phyloP scores from a whole-genome alignment of 352 stramenopile genomes.

The Pseudoperonospora humuli region DNA sequence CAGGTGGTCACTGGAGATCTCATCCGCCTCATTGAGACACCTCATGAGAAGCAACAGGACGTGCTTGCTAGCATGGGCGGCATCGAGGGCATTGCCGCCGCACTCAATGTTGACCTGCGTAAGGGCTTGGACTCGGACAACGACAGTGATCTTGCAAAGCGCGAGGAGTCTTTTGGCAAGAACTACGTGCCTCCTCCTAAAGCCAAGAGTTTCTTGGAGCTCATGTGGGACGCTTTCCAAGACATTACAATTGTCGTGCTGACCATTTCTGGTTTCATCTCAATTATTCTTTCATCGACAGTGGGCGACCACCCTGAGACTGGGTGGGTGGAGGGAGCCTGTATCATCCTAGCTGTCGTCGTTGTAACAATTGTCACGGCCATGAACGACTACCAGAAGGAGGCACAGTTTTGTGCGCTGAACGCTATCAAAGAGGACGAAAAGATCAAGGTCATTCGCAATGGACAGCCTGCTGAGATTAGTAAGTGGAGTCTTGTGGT shows the following conservation, averaged over 20 bases:
- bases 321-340: constrained; percentile 83
- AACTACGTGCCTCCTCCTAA: constrained; percentile 56
- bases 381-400: constrained; percentile 88
- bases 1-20: constrained; percentile 48
- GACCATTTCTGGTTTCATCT: constrained; percentile 76
- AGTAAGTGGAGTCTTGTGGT: constrained; percentile 80
- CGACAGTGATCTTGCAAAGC: constrained; percentile 23
- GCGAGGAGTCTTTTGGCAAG: constrained; percentile 44
- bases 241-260: constrained; percentile 88
- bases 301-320: constrained; percentile 47
- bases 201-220: constrained; percentile 51
- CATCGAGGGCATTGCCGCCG: constrained; percentile 37
- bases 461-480: constrained; percentile 46
- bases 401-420: constrained; percentile 81
- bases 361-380: constrained; percentile 85
- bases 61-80: constrained; percentile 36
- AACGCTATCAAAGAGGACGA: constrained; percentile 75
- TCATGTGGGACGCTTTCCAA: constrained; percentile 87
- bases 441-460: constrained; percentile 70
- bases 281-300: constrained; percentile 55
- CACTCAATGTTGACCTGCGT: constrained; percentile 36
- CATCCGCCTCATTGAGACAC: constrained; percentile 58
- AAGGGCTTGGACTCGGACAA: constrained; percentile 43
- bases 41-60: constrained; percentile 42
- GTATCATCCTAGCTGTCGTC: constrained; percentile 85